These are phyloP conservation scores for Amanita rubescens DNA, from an alignment of 768 basidiomycete species.

Conservation along the genomic window DNA sequence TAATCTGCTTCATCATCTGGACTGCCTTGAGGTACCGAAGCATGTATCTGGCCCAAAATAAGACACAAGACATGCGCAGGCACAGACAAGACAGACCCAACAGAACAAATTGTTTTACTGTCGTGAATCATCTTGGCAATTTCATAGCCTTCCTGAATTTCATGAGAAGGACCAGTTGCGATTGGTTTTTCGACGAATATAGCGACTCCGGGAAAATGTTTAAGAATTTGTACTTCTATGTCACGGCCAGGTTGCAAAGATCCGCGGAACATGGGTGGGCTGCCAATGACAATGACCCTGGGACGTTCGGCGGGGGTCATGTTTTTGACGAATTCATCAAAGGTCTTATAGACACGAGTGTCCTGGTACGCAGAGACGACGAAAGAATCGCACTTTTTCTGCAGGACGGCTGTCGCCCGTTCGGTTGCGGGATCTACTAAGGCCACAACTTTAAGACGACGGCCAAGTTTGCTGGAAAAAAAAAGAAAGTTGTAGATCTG, in stretches of 20 bases:
- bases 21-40: constrained; percentile 89
- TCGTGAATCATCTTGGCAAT: constrained; percentile 69
- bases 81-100: constrained; percentile 50
- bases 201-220: constrained; percentile 80
- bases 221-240: constrained; percentile 82
- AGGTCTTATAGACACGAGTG: constrained; percentile 76
- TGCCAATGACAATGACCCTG: constrained; percentile 81
- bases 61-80: not conserved
- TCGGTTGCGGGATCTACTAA: constrained; percentile 87
- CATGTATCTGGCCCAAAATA: constrained; percentile 61
- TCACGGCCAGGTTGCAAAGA: constrained; percentile 68
- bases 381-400: constrained; percentile 89
- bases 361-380: constrained; percentile 90
- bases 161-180: constrained; percentile 66
- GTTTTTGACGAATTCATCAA: constrained; percentile 77
- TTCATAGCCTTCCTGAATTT: constrained; percentile 60
- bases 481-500: not conserved
- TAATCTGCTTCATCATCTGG: constrained; percentile 94
- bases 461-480: constrained; percentile 75
- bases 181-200: constrained; percentile 94
- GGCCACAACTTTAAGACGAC: constrained; percentile 91
- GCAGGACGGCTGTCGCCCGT: constrained; percentile 71
- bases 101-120: constrained; percentile 73
- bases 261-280: constrained; percentile 91
- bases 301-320: constrained; percentile 60